Evolutionary conservation across 2,329 filamentous ascomycete species (phyloP).

Genomic region (Colletotrichum sp.): DNA sequence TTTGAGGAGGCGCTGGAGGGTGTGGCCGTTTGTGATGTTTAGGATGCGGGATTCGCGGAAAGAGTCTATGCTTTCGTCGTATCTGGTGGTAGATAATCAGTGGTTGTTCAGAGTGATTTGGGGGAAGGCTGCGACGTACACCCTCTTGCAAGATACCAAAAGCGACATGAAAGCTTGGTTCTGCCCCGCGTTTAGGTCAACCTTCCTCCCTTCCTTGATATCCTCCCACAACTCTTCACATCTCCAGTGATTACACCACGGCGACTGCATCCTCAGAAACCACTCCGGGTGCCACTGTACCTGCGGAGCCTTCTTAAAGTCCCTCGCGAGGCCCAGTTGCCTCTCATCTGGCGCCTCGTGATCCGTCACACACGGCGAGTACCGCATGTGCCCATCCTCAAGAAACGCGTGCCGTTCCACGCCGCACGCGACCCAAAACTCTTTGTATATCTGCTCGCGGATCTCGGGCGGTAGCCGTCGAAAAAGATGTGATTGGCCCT

Average conservation of each 20-base stretch:
- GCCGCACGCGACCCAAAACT: constrained; percentile 2
- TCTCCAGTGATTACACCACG: constrained; percentile 24
- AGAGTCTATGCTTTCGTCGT: constrained; percentile 3
- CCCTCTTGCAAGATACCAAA: constrained; percentile 16
- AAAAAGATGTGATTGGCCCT: constrained; percentile 7
- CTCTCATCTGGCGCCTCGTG: constrained; percentile 18
- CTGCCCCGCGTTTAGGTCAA: not conserved
- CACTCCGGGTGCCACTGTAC: constrained; percentile 16
- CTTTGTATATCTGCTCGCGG: constrained; percentile 14
- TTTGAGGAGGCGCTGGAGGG: constrained; percentile 9
- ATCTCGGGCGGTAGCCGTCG: constrained; percentile 12
- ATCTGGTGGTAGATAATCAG: not conserved
- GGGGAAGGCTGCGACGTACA: not conserved
- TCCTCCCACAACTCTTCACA: constrained; percentile 19
- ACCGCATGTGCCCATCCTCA: not conserved
- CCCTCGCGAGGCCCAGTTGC: constrained; percentile 1
- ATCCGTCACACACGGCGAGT: constrained; percentile 13
- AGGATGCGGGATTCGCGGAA: constrained; percentile 6
- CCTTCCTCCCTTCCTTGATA: not conserved
- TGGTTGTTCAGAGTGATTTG: too few relatives aligned
- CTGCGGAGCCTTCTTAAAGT: not conserved
- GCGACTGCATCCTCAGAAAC: constrained; percentile 17
- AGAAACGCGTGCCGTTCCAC: constrained; percentile 15
- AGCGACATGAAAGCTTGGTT: constrained; percentile 6
- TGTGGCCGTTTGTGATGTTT: constrained; percentile 16